A percentile compares a stretch with the other conserved stretches of the same genome.
phyloP scores from a whole-genome alignment of 805 yeast genomes.

The Cyberlindnera mississippiensis region DNA sequence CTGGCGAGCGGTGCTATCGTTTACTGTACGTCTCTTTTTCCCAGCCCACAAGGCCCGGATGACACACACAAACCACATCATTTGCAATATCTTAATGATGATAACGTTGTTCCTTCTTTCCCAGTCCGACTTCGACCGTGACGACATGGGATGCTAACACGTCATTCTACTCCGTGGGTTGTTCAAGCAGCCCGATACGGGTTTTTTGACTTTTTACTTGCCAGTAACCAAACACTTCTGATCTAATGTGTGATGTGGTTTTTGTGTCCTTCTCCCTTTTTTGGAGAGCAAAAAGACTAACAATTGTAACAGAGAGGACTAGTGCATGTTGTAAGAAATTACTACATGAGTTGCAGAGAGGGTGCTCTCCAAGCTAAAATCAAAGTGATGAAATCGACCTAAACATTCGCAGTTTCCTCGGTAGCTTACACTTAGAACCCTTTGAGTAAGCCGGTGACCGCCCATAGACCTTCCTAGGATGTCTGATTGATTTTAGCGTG shows the following conservation, averaged over 20 bases:
- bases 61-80: neutral
- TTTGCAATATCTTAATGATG: slow-evolving; percentile 33
- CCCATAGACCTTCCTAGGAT: slow-evolving; percentile 85
- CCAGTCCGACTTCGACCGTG: slow-evolving; percentile 90
- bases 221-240: slow-evolving; percentile 74
- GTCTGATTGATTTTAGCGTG: slow-evolving; percentile 59
- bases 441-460: slow-evolving; percentile 80
- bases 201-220: slow-evolving; percentile 69
- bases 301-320: slow-evolving; percentile 12
- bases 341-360: neutral
- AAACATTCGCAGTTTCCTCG: slow-evolving; percentile 97
- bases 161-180: slow-evolving; percentile 29
- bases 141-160: slow-evolving; percentile 64
- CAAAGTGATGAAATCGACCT: slow-evolving; percentile 72
- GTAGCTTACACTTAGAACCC: slow-evolving; percentile 87
- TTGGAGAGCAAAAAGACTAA: too few species aligned
- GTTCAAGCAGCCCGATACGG: slow-evolving; percentile 27
- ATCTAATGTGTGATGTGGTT: slow-evolving; percentile 26
- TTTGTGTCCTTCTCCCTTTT: neutral
- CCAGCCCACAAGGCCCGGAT: too few species aligned
- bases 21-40: neutral
- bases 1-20: too few species aligned
- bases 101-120: slow-evolving; percentile 74
- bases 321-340: slow-evolving; percentile 8
- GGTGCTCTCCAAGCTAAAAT: slow-evolving; percentile 1